Conservation (phyloP, 208 protist species). For the Trichomonas gallinae region DNA sequence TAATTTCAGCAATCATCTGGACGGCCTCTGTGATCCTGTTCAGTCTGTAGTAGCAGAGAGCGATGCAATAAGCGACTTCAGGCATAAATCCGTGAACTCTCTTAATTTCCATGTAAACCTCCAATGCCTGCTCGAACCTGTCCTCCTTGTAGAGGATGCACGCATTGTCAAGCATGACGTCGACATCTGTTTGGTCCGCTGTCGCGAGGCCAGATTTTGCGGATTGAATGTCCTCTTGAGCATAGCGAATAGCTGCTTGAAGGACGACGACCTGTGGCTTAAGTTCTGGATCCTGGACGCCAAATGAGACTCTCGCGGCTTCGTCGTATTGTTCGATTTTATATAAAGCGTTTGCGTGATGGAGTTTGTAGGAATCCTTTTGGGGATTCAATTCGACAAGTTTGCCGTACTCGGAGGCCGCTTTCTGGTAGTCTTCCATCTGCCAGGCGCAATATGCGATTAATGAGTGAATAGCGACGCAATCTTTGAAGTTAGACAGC, state of each 20-base stretch:
- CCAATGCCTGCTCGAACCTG: background rate
- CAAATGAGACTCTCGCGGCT: background rate
- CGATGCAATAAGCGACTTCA: background rate
- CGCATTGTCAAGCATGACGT: background rate
- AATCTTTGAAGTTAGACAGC: background rate
- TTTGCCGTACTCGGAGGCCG: slow-evolving; percentile 14
- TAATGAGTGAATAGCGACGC: background rate
- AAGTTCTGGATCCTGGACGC: background rate
- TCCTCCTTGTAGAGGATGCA: slow-evolving; percentile 9
- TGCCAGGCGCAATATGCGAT: slow-evolving; percentile 7
- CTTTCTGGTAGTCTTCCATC: background rate
- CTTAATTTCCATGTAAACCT: background rate
- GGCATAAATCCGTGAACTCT: background rate
- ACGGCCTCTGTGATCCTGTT: background rate
- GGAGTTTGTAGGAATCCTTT: slow-evolving; percentile 78
- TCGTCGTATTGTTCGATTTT: slow-evolving; percentile 67
- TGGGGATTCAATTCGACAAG: slow-evolving; percentile 57
- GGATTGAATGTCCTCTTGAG: slow-evolving; percentile 17
- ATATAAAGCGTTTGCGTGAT: slow-evolving; percentile 78
- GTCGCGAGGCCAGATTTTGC: background rate
- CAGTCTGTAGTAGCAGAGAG: background rate
- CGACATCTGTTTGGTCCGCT: background rate
- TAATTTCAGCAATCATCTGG: background rate
- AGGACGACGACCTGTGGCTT: background rate
- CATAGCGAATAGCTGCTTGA: background rate